Base-by-base conservation (phyloP, 352 stramenopile genomes). In the Pythium aphanidermatum region DNA sequence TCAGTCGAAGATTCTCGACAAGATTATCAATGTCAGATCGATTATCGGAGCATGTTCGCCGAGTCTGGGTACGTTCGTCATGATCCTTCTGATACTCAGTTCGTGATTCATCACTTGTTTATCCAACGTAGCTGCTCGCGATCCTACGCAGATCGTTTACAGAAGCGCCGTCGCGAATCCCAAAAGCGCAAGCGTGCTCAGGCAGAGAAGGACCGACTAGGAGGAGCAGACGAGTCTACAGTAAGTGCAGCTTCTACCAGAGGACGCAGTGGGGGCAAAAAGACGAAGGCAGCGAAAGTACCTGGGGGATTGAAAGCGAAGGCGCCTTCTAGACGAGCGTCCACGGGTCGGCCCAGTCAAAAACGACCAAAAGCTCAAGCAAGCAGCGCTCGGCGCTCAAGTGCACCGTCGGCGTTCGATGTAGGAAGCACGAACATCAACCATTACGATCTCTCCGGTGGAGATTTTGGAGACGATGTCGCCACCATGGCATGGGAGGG, bases 401-500 rank as follows among this genome's bases (percentile, higher is more conserved):
- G 64, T 44, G 55, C 66, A 20, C 41, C 58, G 5, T n/a, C n/a
- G n/a, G 47, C 56, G 17, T 57, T 41, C 5, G 40, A 19, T 41
- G 30, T n/a, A 9, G 12, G 26, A 27, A 10, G 23, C 21, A 53
- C 53, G 21, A 40, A 65, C 16, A 56, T 84, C 30, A 86, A 82
- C 31, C 62, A 88, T 42, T 88, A 88, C 36, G 60, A 84, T 41
- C 70, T 56, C 16, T 45, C 39, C 5, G 41, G 34, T n/a, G 60
- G 41, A 16, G 69, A 83, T 21, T 46, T 84, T 47, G 73, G 70
- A 23, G 68, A 80, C 21, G 68, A 72, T 24, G 34, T 86, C 12
- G 70, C 61, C 35, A 86, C 69, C 13, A 80, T 88, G 76, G 63
- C 73, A 23, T 88, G 76, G 76, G 76, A 88, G 53, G 76, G 76